phyloP scores from a whole-genome alignment of 2,329 filamentous ascomycete species.

The Diplodia sapinea region DNA sequence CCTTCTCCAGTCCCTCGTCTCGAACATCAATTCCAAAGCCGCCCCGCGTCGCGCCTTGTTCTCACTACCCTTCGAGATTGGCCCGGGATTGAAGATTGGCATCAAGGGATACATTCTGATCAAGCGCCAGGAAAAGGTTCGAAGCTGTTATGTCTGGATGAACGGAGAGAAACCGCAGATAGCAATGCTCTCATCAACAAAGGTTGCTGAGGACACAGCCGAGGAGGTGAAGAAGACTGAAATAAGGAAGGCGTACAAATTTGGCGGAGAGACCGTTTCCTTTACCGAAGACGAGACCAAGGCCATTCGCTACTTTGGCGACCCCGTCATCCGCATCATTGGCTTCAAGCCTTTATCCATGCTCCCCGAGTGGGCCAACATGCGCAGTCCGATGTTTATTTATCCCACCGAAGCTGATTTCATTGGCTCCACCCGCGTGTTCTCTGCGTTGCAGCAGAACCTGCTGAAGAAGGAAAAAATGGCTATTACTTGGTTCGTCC shows the following conservation, averaged over 20 bases:
- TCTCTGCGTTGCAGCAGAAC: conserved; percentile 88
- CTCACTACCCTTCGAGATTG: conserved; percentile 85
- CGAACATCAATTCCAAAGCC: conserved; percentile 89
- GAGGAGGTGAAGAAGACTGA: conserved; percentile 79
- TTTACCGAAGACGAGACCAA: conserved; percentile 87
- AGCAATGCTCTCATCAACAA: conserved; percentile 73
- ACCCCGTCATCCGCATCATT: conserved; percentile 83
- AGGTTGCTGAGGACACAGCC: conserved; percentile 77
- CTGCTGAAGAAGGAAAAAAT: conserved; percentile 79
- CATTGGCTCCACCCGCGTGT: conserved; percentile 89
- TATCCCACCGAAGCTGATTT: conserved; percentile 92
- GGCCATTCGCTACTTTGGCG: conserved; percentile 77
- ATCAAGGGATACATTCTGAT: conserved; percentile 92
- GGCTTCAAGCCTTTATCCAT: conserved; percentile 85
- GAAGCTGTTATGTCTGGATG: conserved; percentile 86
- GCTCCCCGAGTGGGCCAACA: conserved; percentile 82
- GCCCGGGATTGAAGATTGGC: conserved; percentile 81
- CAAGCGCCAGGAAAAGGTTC: conserved; percentile 79
- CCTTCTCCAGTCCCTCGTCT: conserved; percentile 78
- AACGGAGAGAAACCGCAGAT: conserved; percentile 86
- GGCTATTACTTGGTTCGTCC: conserved; percentile 86
- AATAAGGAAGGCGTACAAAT: conserved; percentile 91
- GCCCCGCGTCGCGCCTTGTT: conserved; percentile 85
- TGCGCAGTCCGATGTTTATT: conserved; percentile 87
- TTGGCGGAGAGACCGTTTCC: conserved; percentile 85